Conservation (phyloP, 495 filamentous ascomycete species). For the Talaromyces adpressus region DNA sequence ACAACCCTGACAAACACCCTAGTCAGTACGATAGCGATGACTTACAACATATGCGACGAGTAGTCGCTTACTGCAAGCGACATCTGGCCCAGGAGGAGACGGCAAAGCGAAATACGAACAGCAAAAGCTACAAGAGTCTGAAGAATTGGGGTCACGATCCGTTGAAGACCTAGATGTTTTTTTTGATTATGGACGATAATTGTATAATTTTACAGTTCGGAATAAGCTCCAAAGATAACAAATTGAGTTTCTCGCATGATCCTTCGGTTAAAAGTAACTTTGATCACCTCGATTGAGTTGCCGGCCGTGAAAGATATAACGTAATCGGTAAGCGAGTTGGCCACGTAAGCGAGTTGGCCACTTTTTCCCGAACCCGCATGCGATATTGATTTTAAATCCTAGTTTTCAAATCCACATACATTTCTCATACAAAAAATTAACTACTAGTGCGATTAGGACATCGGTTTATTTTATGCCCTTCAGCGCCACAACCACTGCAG, state of each 20-base stretch:
- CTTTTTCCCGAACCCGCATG: too few species aligned
- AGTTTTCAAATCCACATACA: too few species aligned
- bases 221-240: background rate
- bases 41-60: constrained; percentile 58
- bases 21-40: constrained; percentile 48
- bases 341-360: too few species aligned
- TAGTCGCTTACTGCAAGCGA: constrained; percentile 57
- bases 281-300: background rate
- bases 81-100: constrained; percentile 58
- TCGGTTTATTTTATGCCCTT: too few species aligned
- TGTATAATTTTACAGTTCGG: background rate
- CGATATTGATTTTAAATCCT: too few species aligned
- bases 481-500: too few species aligned
- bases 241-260: background rate
- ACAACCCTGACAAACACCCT: constrained; percentile 51
- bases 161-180: constrained; percentile 25
- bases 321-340: too few species aligned
- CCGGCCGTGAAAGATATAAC: background rate
- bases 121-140: constrained; percentile 51
- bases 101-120: constrained; percentile 47
- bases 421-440: too few species aligned
- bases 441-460: too few species aligned
- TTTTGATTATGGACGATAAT: background rate
- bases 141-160: constrained; percentile 69
- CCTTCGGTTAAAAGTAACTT: background rate